These are phyloP conservation scores for Debaryomycetaceae sp. DNA, from an alignment of 1,139 yeast species.

Conservation along the genomic window DNA sequence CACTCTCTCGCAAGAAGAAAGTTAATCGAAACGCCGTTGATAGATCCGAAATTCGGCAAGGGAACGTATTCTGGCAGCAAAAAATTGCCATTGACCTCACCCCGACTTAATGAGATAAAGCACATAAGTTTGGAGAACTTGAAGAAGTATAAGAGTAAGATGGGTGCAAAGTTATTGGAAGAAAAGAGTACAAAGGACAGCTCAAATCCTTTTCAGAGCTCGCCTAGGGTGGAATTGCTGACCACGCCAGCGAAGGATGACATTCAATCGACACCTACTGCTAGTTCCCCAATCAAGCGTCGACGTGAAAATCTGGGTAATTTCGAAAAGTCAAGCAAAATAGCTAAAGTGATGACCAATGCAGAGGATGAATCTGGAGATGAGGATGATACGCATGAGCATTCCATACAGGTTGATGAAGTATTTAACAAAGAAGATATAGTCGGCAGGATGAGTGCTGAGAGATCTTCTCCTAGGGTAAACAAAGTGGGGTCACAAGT, in stretches of 20 bases:
- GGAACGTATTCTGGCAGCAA: conserved; percentile 7
- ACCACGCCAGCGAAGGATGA: conserved; percentile 1
- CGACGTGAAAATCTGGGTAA: conserved; percentile 11
- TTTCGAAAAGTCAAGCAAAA: conserved; percentile 14
- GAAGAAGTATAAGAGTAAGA: conserved; percentile 12
- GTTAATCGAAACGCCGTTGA: conserved; percentile 14
- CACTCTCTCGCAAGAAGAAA: conserved; percentile 6
- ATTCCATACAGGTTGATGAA: conserved; percentile 20
- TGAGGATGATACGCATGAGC: conserved; percentile 6
- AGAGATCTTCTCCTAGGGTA: conserved; percentile 12
- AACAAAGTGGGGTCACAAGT: conserved; percentile 8
- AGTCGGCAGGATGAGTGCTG: conserved; percentile 19
- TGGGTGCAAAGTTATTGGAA: conserved; percentile 14
- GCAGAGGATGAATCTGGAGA: conserved; percentile 12
- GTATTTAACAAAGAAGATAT: conserved; percentile 24
- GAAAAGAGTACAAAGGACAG: conserved; percentile 15
- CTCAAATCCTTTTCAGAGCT: conserved; percentile 17
- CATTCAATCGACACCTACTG: background rate
- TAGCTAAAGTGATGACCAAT: conserved; percentile 21
- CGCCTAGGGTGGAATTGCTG: background rate
- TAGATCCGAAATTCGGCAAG: conserved; percentile 7
- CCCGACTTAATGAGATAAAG: conserved; percentile 21
- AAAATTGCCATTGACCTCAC: conserved; percentile 37
- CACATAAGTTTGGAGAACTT: conserved; percentile 17
- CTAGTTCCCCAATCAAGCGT: conserved; percentile 6